These are phyloP conservation scores for Calonectria ilicicola DNA, from an alignment of 2,329 filamentous ascomycete species.

Conservation along the genomic window DNA sequence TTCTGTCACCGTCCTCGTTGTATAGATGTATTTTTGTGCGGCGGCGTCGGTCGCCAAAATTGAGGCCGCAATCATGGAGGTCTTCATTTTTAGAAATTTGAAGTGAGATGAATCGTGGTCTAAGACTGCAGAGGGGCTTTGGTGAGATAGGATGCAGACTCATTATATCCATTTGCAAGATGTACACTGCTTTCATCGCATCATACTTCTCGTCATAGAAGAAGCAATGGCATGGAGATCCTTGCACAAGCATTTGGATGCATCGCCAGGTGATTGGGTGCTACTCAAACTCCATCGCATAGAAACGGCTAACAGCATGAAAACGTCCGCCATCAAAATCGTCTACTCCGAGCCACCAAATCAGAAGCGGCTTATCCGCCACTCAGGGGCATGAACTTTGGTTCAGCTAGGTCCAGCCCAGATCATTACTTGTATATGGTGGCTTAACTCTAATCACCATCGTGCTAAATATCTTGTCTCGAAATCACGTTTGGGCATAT, in stretches of 20 bases:
- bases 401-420: neutral
- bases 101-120: neutral
- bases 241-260: neutral
- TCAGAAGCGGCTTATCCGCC: neutral
- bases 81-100: constrained; percentile 32
- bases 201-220: neutral
- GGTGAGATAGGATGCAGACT: constrained; percentile 30
- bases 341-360: neutral
- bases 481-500: neutral
- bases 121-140: constrained; percentile 18
- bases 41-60: constrained; percentile 24
- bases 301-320: neutral
- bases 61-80: constrained; percentile 18
- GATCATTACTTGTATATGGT: neutral
- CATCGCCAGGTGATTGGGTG: neutral
- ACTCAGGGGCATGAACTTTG: neutral
- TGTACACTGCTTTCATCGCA: neutral
- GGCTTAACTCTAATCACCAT: neutral
- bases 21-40: constrained; percentile 41
- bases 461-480: neutral
- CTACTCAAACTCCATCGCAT: neutral
- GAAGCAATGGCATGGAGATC: neutral
- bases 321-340: neutral
- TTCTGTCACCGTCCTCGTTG: constrained; percentile 39
- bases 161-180: neutral